Evolutionary conservation across 805 yeast genomes (phyloP).

Genomic region (Pichia californica): DNA sequence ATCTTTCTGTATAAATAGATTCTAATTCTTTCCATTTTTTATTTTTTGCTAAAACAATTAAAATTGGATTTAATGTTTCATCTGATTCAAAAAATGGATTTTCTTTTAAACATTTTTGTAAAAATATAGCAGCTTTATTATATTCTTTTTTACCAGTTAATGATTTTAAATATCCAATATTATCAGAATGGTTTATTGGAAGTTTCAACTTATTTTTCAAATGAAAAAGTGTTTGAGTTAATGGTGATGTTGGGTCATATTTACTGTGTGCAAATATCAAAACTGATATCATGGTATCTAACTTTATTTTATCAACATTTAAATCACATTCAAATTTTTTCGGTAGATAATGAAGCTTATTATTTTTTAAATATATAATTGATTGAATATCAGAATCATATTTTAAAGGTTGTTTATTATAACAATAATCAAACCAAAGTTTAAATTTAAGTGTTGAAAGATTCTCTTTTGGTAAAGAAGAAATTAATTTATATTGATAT

Average conservation of each 20-base stretch:
- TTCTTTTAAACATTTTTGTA: constrained; percentile 5
- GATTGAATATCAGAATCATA: constrained; percentile 8
- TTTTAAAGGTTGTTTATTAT: constrained; percentile 3
- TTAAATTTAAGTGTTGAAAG: constrained; percentile 6
- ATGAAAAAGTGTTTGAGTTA: constrained; percentile 8
- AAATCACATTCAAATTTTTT: constrained; percentile 8
- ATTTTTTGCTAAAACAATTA: constrained; percentile 17
- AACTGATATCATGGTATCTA: constrained; percentile 14
- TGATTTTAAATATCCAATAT: constrained; percentile 16
- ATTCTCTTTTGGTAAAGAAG: constrained; percentile 4
- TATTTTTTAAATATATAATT: constrained; percentile 7
- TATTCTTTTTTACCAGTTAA: constrained; percentile 11
- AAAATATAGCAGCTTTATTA: constrained; percentile 11
- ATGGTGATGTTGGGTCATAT: constrained; percentile 19
- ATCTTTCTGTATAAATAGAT: constrained; percentile 48
- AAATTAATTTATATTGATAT: constrained; percentile 8
- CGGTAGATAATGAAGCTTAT: constrained; percentile 11
- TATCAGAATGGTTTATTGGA: constrained; percentile 13
- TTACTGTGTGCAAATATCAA: constrained; percentile 18
- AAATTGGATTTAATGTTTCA: constrained; percentile 15
- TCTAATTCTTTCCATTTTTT: constrained; percentile 47
- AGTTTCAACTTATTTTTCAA: constrained; percentile 11
- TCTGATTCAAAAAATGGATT: constrained; percentile 12
- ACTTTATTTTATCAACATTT: constrained; percentile 1
- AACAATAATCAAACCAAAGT: constrained; percentile 13